phyloP scores from a whole-genome alignment of 345 rosid species.

The Arabis hirsuta region DNA sequence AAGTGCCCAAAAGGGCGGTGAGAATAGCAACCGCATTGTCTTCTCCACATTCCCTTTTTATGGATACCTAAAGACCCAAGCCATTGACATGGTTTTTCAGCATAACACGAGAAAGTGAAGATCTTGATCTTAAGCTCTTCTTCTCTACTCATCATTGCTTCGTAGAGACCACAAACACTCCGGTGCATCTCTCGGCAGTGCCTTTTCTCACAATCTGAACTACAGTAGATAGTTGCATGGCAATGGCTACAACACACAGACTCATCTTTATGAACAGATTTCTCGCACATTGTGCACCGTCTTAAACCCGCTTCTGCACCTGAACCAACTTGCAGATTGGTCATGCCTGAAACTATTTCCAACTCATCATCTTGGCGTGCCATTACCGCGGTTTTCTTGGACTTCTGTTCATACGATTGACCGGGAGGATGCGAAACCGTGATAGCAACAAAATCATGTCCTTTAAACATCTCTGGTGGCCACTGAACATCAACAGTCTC shows the following conservation, averaged over 20 bases:
- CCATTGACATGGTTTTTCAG: constrained; percentile 59
- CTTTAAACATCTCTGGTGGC: constrained; percentile 63
- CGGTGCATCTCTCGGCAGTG: constrained; percentile 60
- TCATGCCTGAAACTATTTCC: constrained; percentile 18
- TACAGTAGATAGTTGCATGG: constrained; percentile 56
- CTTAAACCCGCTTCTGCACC: constrained; percentile 42
- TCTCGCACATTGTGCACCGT: constrained; percentile 55
- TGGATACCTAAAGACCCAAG: constrained; percentile 58
- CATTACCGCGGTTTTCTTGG: constrained; percentile 5
- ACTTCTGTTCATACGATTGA: constrained; percentile 60
- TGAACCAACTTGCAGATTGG: constrained; percentile 13
- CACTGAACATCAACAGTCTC: constrained; percentile 79
- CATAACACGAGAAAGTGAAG: constrained; percentile 52
- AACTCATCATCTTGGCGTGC: constrained; percentile 16
- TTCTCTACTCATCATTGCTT: constrained; percentile 65
- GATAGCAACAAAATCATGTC: constrained; percentile 64
- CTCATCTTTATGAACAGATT: constrained; percentile 53
- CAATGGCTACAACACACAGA: constrained; percentile 56
- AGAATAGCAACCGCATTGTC: constrained; percentile 60
- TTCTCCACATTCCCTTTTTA: constrained; percentile 70
- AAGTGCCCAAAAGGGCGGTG: constrained; percentile 58
- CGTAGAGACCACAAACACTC: constrained; percentile 56
- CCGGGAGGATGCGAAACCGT: constrained; percentile 67
- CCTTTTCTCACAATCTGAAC: constrained; percentile 57
- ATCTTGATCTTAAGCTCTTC: constrained; percentile 60